phyloP scores from a whole-genome alignment of 352 stramenopile species.

The Lagenidium giganteum region DNA sequence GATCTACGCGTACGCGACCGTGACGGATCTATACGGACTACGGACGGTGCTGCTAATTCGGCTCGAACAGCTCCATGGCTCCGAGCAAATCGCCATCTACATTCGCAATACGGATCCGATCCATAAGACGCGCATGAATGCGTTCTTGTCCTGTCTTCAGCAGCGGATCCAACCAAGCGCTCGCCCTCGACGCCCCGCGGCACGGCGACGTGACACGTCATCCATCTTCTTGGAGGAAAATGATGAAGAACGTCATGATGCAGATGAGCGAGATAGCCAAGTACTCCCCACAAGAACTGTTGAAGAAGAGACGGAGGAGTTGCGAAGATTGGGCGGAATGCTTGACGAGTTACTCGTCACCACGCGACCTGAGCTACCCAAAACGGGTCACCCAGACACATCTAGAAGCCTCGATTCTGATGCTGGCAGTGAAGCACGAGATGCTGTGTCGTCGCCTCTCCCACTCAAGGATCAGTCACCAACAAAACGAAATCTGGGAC shows the following conservation, averaged over 20 bases:
- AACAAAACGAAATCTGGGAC: no score
- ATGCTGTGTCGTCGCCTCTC: no score
- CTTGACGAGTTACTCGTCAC: no score
- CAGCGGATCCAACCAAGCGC: slow-evolving; percentile 53
- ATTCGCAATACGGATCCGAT: slow-evolving; percentile 72
- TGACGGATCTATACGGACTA: slow-evolving; percentile 32
- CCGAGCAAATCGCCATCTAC: slow-evolving; percentile 56
- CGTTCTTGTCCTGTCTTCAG: slow-evolving; percentile 51
- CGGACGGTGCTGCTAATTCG: slow-evolving; percentile 51
- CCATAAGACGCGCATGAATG: slow-evolving; percentile 32
- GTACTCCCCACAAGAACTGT: no score
- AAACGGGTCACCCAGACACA: no score
- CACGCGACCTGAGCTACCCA: no score
- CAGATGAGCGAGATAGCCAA: background rate
- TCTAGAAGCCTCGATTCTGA: no score
- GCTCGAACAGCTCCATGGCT: slow-evolving; percentile 64
- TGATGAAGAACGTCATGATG: slow-evolving; percentile 12
- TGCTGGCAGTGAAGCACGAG: no score
- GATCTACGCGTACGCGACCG: slow-evolving; percentile 48
- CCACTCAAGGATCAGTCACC: no score
- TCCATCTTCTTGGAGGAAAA: slow-evolving; percentile 47
- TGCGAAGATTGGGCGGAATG: no score
- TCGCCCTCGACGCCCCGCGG: slow-evolving; percentile 33
- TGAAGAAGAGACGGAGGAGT: slow-evolving; percentile 6
- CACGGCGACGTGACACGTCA: slow-evolving; percentile 34